A percentile compares a stretch with the other conserved stretches of the same genome.
Evolutionary conservation across 441 rosid species (phyloP).

Genomic region (Dalechampia spathulata): DNA sequence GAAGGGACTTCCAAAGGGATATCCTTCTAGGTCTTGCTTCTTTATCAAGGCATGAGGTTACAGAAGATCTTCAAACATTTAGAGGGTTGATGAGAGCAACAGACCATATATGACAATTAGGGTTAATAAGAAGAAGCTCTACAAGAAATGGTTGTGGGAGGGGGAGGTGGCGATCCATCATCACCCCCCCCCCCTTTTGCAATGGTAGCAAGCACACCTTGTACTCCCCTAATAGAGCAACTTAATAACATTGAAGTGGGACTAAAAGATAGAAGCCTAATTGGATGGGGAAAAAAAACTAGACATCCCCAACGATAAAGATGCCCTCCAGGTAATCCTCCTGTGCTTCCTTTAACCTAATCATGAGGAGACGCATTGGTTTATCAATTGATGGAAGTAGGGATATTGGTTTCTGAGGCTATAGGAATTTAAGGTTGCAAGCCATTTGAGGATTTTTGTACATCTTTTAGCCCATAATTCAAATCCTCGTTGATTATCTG

Average conservation of each 20-base stretch:
- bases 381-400: constrained; percentile 24
- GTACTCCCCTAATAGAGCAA: constrained; percentile 47
- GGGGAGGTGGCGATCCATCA: constrained; percentile 52
- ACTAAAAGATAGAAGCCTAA: constrained; percentile 70
- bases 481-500: constrained; percentile 33
- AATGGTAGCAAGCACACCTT: constrained; percentile 21
- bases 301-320: constrained; percentile 90
- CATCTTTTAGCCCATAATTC: constrained; percentile 33
- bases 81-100: constrained; percentile 82
- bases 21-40: constrained; percentile 91
- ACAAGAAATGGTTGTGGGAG: constrained; percentile 62
- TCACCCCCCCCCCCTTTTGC: constrained; percentile 36
- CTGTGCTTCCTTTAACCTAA: constrained; percentile 48
- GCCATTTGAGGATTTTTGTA: constrained; percentile 37
- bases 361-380: constrained; percentile 15
- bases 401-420: constrained; percentile 18
- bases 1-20: constrained; percentile 98
- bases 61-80: constrained; percentile 88
- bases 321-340: constrained; percentile 77
- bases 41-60: constrained; percentile 82
- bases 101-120: constrained; percentile 62
- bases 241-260: constrained; percentile 49
- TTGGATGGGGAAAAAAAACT: constrained; percentile 94
- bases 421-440: constrained; percentile 25
- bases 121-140: constrained; percentile 63